These are phyloP conservation scores for Gossypium herbaceum DNA, from an alignment of 345 rosid genomes.

Conservation along the genomic window DNA sequence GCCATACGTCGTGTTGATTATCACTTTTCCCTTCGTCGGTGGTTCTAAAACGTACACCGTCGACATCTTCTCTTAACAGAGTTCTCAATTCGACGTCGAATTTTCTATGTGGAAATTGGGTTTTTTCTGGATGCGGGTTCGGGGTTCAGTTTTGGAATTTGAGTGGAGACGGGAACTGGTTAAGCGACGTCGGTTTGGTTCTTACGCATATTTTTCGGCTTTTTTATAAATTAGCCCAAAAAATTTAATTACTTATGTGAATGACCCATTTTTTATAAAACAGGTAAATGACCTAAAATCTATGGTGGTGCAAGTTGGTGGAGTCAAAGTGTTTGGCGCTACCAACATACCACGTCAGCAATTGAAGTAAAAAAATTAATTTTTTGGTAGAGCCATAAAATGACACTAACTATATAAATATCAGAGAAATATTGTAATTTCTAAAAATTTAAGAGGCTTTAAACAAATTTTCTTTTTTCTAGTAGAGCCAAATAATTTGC, in stretches of 20 bases:
- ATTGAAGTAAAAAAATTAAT: accelerated
- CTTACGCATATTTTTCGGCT: too few species aligned
- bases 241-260: too few species aligned
- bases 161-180: not conserved
- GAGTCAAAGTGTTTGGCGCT: accelerated
- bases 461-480: too few species aligned
- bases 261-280: too few species aligned
- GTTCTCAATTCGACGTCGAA: not conserved
- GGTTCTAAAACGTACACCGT: constrained; percentile 84
- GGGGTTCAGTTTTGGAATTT: not conserved
- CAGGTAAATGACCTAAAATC: too few species aligned
- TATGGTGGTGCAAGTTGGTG: too few species aligned
- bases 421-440: accelerated
- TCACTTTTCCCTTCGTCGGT: constrained; percentile 88
- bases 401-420: accelerated
- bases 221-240: too few species aligned
- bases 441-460: too few species aligned
- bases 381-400: accelerated
- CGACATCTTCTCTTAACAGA: constrained; percentile 49
- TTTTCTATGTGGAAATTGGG: not conserved
- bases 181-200: not conserved
- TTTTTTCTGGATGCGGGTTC: not conserved
- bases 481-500: too few species aligned
- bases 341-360: too few species aligned
- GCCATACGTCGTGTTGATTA: constrained; percentile 75